These are phyloP conservation scores for Rhizophagus sp. DNA, from an alignment of 192 early-diverging fungal species.

Conservation along the genomic window DNA sequence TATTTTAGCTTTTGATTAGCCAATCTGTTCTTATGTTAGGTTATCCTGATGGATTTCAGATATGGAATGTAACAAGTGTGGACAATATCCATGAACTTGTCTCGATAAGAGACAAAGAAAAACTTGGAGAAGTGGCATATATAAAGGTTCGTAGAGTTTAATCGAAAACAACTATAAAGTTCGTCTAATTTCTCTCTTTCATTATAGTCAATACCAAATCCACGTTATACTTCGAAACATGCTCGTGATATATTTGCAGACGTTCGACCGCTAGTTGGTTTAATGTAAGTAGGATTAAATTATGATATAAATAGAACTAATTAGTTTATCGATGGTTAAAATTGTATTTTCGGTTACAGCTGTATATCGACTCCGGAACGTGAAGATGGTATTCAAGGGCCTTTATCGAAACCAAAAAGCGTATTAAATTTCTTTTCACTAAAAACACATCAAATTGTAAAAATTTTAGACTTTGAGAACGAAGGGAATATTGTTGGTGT, in stretches of 20 bases:
- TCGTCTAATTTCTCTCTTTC: not conserved
- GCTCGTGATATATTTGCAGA: slow-evolving; percentile 37
- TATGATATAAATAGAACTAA: not conserved
- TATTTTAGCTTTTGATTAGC: slow-evolving; percentile 20
- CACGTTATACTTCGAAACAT: slow-evolving; percentile 36
- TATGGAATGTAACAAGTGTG: slow-evolving; percentile 70
- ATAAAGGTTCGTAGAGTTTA: slow-evolving; percentile 43
- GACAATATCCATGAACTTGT: slow-evolving; percentile 68
- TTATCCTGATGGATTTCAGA: slow-evolving; percentile 75
- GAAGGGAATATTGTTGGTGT: slow-evolving; percentile 46
- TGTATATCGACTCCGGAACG: not conserved
- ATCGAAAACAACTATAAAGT: not conserved
- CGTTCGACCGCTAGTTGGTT: slow-evolving; percentile 48
- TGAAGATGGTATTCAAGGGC: slow-evolving; percentile 25
- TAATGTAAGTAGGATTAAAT: slow-evolving; percentile 41
- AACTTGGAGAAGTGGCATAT: slow-evolving; percentile 46
- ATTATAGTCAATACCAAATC: slow-evolving; percentile 36
- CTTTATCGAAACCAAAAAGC: slow-evolving; percentile 26
- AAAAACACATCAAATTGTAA: slow-evolving; percentile 49
- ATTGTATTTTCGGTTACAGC: not conserved
- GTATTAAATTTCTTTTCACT: slow-evolving; percentile 61
- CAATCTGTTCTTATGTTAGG: slow-evolving; percentile 63
- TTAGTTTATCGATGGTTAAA: not conserved
- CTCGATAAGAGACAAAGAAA: slow-evolving; percentile 56
- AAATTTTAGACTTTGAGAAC: slow-evolving; percentile 47